Conservation (phyloP, 2,329 filamentous ascomycete genomes). For the Amylocarpus encephaloides region DNA sequence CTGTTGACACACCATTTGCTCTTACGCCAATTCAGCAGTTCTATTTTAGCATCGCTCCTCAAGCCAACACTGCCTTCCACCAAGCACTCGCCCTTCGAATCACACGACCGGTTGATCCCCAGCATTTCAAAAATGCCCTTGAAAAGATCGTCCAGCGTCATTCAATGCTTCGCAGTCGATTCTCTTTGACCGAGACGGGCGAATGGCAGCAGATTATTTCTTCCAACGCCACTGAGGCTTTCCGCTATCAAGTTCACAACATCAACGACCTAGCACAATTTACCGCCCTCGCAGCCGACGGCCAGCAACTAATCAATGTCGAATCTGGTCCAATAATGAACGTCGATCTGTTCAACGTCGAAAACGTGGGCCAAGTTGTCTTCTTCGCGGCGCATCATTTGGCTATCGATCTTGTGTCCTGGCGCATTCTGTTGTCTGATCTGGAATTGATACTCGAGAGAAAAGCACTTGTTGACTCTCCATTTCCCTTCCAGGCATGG, state of each 20-base stretch:
- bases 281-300: background rate
- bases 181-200: conserved; percentile 22
- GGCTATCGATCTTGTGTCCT: too few relatives aligned
- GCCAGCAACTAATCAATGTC: conserved; percentile 8
- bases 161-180: conserved; percentile 37
- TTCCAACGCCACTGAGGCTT: conserved; percentile 8
- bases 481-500: conserved; percentile 31
- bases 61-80: conserved; percentile 22
- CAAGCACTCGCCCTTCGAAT: conserved; percentile 22
- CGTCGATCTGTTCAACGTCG: conserved; percentile 13
- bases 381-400: conserved; percentile 14
- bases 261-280: background rate
- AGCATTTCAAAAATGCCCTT: conserved; percentile 21
- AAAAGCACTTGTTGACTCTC: background rate
- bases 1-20: too few relatives aligned
- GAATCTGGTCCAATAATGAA: conserved; percentile 11
- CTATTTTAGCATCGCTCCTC: conserved; percentile 18
- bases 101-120: background rate
- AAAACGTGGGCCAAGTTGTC: conserved; percentile 5
- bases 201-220: conserved; percentile 30
- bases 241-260: conserved; percentile 1
- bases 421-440: too few relatives aligned
- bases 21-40: conserved; percentile 27
- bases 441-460: too few relatives aligned
- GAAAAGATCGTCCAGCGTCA: conserved; percentile 31